Evolutionary conservation across 495 filamentous ascomycete genomes (phyloP).

Genomic region (Oidiodendron maius): DNA sequence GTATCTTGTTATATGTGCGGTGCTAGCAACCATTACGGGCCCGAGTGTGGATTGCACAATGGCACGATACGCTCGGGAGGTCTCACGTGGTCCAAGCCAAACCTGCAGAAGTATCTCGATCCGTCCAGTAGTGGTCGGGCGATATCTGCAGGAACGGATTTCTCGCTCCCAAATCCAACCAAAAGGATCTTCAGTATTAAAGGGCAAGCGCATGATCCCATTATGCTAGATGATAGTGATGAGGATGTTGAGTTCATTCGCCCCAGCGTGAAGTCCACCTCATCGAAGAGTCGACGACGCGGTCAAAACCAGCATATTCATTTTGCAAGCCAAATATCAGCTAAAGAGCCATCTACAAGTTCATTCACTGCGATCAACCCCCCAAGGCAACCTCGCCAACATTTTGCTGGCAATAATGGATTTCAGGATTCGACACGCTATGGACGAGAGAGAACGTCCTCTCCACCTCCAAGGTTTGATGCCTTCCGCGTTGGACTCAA

Average conservation of each 20-base stretch:
- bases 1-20: constrained; percentile 21
- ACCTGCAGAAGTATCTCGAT: constrained; percentile 17
- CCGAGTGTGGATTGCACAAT: constrained; percentile 19
- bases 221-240: constrained; percentile 21
- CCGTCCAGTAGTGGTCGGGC: constrained; percentile 11
- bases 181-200: constrained; percentile 22
- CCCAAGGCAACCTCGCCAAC: not conserved
- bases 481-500: not conserved
- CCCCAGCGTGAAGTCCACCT: constrained; percentile 18
- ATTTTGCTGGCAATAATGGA: not conserved
- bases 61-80: constrained; percentile 12
- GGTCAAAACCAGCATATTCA: not conserved
- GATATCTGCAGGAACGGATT: constrained; percentile 17
- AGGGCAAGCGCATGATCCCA: constrained; percentile 25
- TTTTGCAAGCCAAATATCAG: not conserved
- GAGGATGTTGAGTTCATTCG: constrained; percentile 23
- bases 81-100: constrained; percentile 16
- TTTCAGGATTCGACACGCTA: not conserved
- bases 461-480: constrained; percentile 6
- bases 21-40: constrained; percentile 15
- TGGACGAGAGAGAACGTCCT: constrained; percentile 5
- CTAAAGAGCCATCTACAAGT: not conserved
- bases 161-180: constrained; percentile 9
- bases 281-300: constrained; percentile 13
- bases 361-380: not conserved